Evolutionary conservation across 208 protist species (phyloP).

Genomic region (Leishmania gerbilli): DNA sequence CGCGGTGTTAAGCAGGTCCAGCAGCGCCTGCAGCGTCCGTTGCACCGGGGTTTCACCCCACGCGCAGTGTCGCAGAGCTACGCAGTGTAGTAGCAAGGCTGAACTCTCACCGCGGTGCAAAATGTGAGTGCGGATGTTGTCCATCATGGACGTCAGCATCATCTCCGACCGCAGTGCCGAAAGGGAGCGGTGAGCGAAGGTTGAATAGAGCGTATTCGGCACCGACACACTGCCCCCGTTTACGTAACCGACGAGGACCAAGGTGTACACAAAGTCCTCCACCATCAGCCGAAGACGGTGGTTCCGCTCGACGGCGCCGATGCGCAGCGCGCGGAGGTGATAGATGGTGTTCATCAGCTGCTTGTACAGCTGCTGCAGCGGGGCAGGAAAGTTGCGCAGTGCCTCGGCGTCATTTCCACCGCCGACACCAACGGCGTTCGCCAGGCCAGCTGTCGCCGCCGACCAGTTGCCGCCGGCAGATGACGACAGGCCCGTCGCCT

Average conservation of each 20-base stretch:
- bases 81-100: constrained; percentile 41
- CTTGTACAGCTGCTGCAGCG: constrained; percentile 42
- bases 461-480: constrained; percentile 36
- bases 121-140: constrained; percentile 33
- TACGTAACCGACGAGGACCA: constrained; percentile 38
- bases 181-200: constrained; percentile 39
- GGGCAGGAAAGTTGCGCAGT: constrained; percentile 17
- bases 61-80: constrained; percentile 53
- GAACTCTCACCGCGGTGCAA: constrained; percentile 45
- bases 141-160: constrained; percentile 44
- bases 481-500: constrained; percentile 7
- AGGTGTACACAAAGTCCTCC: constrained; percentile 59
- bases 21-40: constrained; percentile 42
- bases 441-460: constrained; percentile 38
- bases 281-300: constrained; percentile 45
- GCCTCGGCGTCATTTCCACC: constrained; percentile 22
- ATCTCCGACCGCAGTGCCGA: constrained; percentile 33
- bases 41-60: constrained; percentile 40
- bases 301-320: constrained; percentile 45
- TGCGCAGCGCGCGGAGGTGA: constrained; percentile 49
- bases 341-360: constrained; percentile 38
- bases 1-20: constrained; percentile 34
- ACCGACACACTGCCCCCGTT: constrained; percentile 18
- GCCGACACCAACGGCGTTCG: constrained; percentile 38
- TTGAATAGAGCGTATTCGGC: constrained; percentile 31